Base-by-base conservation (phyloP, 169 alveolate species). In the Plasmodium gallinaceum region DNA sequence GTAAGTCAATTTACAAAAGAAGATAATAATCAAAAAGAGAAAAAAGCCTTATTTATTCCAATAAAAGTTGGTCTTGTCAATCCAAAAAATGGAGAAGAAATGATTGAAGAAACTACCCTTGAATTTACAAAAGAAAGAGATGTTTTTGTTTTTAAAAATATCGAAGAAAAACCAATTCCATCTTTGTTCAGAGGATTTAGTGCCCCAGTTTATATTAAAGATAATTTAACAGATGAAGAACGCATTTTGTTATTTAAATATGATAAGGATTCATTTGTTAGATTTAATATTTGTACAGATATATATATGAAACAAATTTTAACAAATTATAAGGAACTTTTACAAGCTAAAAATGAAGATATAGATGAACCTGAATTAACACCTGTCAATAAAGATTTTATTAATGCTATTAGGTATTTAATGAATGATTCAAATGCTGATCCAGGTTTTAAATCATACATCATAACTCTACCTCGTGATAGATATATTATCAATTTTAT, bases 1-100 rank as follows among this genome's bases (percentile, higher is more conserved):
- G 85, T 97, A 42, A 88, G 88, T 20, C 99, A 97, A 93, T 61
- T 68, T 16, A 95, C 97, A 37, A 94, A 96, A 5, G 97, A 97
- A 12, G 95, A 97, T 24, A 97, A 97, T 9, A 94, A 96, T 20
- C 98, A 97, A 83, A 90, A 92, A 54, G 94, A 87, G 70, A 97
- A 97, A 86, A 74, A 80, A 54, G 97, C 98, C 0, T 94, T 96
- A 74, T 97, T 95, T 74, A 96, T 96, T 64, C 99, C 99, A n/a
- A 88, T 97, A 18, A 87, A 92, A 52, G 83, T 96, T 37, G 98
- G 98, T 4, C 80, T 95, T 26, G 64, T 96, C 12, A 97, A 97
- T 12, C 96, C 90, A 39, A 60, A 74, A 6, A 72, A 93, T 9
- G 94, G 95, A 73, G 62, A 76, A 22, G 98, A 95, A 18, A 89